phyloP scores from a whole-genome alignment of 352 stramenopile genomes.

The Phytophthora melonis region DNA sequence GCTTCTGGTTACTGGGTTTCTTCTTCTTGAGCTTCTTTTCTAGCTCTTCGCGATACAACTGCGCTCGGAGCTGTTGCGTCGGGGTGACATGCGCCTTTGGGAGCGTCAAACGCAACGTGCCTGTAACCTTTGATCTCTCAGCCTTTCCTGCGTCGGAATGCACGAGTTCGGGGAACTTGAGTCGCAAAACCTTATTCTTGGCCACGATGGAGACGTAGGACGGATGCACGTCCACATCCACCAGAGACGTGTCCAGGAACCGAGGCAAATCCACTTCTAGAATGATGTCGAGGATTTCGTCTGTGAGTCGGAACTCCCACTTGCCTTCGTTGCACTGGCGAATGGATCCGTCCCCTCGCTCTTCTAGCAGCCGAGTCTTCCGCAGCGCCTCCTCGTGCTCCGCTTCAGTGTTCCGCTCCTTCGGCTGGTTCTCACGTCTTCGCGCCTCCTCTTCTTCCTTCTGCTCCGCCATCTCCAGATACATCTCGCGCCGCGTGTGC shows the following conservation, averaged over 20 bases:
- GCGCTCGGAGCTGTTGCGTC: constrained; percentile 48
- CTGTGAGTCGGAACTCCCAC: constrained; percentile 87
- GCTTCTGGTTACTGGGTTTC: constrained; percentile 3
- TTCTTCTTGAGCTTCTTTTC: constrained; percentile 20
- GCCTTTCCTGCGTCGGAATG: constrained; percentile 64
- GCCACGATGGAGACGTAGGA: constrained; percentile 94
- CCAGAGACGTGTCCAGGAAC: constrained; percentile 92
- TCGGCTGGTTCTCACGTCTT: constrained; percentile 80
- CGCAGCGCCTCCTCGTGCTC: constrained; percentile 84
- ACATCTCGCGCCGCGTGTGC: constrained; percentile 84
- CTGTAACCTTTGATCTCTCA: constrained; percentile 62
- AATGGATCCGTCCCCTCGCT: constrained; percentile 45
- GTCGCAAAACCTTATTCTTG: constrained; percentile 91
- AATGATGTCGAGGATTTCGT: constrained; percentile 65
- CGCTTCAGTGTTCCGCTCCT: constrained; percentile 84
- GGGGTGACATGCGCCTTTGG: constrained; percentile 59
- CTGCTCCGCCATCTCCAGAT: constrained; percentile 94
- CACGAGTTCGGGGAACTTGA: constrained; percentile 70
- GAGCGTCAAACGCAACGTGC: constrained; percentile 59
- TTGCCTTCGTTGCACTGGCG: constrained; percentile 94
- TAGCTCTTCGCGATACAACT: constrained; percentile 47
- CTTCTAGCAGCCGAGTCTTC: constrained; percentile 42
- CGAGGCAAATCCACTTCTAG: constrained; percentile 87
- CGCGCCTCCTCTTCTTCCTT: constrained; percentile 92
- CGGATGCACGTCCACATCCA: constrained; percentile 96